phyloP scores from a whole-genome alignment of 495 filamentous ascomycete species.

The Cercophora newfieldiana region DNA sequence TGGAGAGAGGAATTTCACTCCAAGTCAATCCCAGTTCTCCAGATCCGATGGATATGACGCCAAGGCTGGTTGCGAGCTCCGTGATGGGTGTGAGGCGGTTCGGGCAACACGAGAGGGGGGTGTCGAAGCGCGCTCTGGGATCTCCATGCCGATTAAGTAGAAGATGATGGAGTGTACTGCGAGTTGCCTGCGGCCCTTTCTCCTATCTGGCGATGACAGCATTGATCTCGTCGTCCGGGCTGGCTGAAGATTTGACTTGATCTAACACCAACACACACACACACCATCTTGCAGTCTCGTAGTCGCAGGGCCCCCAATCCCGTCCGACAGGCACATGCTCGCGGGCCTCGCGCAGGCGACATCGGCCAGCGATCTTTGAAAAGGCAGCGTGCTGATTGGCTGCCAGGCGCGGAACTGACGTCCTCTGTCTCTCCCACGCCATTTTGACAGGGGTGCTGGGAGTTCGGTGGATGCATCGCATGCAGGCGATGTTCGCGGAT shows the following conservation, averaged over 20 bases:
- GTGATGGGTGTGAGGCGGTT: not conserved
- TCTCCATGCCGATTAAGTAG: not conserved
- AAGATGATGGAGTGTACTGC: not conserved
- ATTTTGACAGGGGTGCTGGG: slow-evolving; percentile 24
- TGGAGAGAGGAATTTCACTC: not conserved
- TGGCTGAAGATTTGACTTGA: too few relatives aligned
- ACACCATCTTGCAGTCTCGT: not conserved
- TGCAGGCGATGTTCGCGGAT: slow-evolving; percentile 39
- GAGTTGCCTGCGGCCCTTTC: not conserved
- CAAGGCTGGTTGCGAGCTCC: not conserved
- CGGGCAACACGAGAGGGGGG: not conserved
- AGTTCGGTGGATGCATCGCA: slow-evolving; percentile 31
- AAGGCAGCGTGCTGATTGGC: slow-evolving; percentile 33
- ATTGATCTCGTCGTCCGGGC: too few relatives aligned
- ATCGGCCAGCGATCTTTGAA: slow-evolving; percentile 39
- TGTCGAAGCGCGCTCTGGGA: not conserved
- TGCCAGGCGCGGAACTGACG: slow-evolving; percentile 19
- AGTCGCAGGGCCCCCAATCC: not conserved
- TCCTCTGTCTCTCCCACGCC: slow-evolving; percentile 21
- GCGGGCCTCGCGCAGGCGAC: slow-evolving; percentile 28
- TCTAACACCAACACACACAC: not conserved
- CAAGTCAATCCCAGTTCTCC: not conserved
- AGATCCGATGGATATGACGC: slow-evolving; percentile 14
- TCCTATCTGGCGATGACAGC: too few relatives aligned
- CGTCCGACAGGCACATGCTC: slow-evolving; percentile 1